phyloP scores from a whole-genome alignment of 495 filamentous ascomycete species.

The Xylaria palmicola region DNA sequence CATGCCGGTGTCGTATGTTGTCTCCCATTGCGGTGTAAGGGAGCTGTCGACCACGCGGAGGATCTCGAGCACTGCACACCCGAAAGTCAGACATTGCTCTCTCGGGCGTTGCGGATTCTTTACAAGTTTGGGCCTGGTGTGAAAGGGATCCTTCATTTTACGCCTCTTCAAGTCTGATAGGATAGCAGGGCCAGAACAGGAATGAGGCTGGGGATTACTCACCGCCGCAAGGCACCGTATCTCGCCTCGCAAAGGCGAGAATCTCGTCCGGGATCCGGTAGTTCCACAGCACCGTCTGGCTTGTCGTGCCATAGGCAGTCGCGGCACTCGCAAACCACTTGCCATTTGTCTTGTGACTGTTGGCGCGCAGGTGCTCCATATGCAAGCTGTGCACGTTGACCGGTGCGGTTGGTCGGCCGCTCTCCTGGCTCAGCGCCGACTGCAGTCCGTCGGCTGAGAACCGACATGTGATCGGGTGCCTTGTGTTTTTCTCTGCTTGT shows the following conservation, averaged over 20 bases:
- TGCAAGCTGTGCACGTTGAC: conserved; percentile 37
- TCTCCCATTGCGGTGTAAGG: conserved; percentile 58
- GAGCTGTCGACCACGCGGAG: conserved; percentile 50
- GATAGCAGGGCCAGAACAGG: no score
- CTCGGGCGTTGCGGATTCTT: no score
- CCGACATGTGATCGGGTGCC: conserved; percentile 43
- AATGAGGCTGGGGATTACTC: no score
- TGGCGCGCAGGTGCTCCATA: conserved; percentile 42
- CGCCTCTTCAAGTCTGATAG: no score
- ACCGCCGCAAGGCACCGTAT: conserved; percentile 62
- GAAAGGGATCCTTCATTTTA: no score
- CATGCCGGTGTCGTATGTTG: conserved; percentile 33
- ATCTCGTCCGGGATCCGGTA: conserved; percentile 58
- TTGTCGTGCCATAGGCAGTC: conserved; percentile 53
- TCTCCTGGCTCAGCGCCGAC: conserved; percentile 37
- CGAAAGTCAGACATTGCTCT: no score
- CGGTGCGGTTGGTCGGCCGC: conserved; percentile 18
- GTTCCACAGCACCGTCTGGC: conserved; percentile 58
- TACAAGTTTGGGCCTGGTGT: no score
- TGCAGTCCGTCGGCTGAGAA: conserved; percentile 43
- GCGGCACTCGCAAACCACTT: conserved; percentile 59
- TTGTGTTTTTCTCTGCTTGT: conserved; percentile 20
- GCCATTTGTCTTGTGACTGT: conserved; percentile 34
- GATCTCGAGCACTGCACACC: conserved; percentile 59
- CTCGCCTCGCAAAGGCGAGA: conserved; percentile 48